Evolutionary conservation across 208 protist genomes (phyloP).

Genomic region (Crithidia brevicula): DNA sequence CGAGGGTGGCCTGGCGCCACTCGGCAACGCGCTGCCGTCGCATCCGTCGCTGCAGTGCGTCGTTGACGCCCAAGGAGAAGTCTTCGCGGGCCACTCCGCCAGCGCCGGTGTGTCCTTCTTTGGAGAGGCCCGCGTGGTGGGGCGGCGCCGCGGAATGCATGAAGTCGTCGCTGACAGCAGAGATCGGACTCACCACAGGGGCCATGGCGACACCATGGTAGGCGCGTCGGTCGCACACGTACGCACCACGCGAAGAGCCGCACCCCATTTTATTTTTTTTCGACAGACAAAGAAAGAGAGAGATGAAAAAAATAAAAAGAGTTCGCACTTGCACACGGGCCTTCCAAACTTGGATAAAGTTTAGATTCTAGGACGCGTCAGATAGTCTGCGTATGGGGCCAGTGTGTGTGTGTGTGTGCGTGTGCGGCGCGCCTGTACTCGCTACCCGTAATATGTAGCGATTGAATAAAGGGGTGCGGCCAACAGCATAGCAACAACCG

Average conservation of each 20-base stretch:
- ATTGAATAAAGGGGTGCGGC: no score
- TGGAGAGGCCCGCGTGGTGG: no score
- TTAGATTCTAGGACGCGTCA: no score
- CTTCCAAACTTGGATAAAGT: no score
- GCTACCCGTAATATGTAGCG: no score
- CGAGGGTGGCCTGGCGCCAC: not conserved
- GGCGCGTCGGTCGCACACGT: conserved; percentile 8
- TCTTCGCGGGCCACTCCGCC: not conserved
- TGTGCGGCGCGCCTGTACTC: no score
- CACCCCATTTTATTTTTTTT: conserved; percentile 9
- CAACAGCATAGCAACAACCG: no score
- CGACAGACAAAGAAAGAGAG: not conserved
- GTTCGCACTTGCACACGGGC: not conserved
- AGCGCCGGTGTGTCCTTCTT: not conserved
- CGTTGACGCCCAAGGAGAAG: conserved; percentile 2
- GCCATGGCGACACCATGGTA: conserved; percentile 22
- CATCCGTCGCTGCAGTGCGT: conserved; percentile 13
- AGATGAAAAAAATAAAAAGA: not conserved
- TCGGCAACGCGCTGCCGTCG: not conserved
- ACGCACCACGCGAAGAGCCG: conserved; percentile 3
- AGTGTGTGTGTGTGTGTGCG: no score
- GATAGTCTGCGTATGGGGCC: no score
- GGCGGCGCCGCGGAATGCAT: not conserved
- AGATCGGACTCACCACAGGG: not conserved
- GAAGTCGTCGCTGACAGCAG: not conserved